Evolutionary conservation across 345 rosid species (phyloP).

Genomic region (Pistacia atlantica): DNA sequence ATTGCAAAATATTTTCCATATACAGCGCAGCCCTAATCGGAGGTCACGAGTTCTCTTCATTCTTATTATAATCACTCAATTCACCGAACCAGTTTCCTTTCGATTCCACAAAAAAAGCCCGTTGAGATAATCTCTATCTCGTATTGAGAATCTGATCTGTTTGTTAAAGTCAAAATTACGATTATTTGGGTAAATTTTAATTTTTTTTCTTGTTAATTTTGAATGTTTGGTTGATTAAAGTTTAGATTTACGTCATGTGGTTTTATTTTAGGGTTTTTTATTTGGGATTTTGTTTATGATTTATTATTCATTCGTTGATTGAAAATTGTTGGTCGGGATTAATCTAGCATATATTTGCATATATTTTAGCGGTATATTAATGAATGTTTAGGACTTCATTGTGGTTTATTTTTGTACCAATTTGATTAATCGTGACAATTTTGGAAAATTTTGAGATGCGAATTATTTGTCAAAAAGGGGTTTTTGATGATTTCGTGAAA

Average conservation of each 20-base stretch:
- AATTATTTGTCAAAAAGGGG: too few species aligned
- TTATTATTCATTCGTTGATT: not conserved
- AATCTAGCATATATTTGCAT: not conserved
- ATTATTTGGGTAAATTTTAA: not conserved
- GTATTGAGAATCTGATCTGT: not conserved
- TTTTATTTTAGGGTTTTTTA: not conserved
- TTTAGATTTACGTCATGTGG: not conserved
- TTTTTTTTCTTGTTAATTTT: not conserved
- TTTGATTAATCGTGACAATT: not conserved
- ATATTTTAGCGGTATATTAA: too few species aligned
- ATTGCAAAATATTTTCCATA: not conserved
- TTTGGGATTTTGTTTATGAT: not conserved
- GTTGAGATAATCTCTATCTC: not conserved
- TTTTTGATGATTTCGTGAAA: not conserved
- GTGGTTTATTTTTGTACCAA: not conserved
- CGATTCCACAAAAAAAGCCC: not conserved
- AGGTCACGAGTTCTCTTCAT: not conserved
- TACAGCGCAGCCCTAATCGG: not conserved
- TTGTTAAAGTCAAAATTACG: not conserved
- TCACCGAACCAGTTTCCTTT: not conserved
- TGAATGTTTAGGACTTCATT: not conserved
- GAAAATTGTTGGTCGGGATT: not conserved
- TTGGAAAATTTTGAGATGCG: not conserved
- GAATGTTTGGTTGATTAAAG: not conserved
- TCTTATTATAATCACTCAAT: not conserved